These are phyloP conservation scores for Balansia obtecta DNA, from an alignment of 2,329 filamentous ascomycete genomes.

Conservation along the genomic window DNA sequence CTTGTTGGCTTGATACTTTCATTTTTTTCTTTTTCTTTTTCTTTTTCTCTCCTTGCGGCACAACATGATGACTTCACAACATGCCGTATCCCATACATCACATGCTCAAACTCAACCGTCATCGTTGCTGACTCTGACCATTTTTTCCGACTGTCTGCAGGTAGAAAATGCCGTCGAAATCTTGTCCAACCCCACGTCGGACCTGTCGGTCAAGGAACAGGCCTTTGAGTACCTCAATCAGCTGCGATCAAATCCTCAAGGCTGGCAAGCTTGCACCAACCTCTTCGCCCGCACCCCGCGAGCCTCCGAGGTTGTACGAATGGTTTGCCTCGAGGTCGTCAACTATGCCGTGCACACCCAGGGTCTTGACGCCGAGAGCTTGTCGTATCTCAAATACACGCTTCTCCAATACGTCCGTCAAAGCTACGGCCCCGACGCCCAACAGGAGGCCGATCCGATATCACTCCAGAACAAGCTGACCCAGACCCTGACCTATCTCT, in stretches of 20 bases:
- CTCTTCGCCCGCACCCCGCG: conserved; percentile 73
- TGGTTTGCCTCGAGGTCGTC: conserved; percentile 83
- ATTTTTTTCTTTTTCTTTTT: too few relatives aligned
- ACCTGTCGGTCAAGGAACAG: conserved; percentile 64
- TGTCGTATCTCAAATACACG: conserved; percentile 67
- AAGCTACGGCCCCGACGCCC: conserved; percentile 51
- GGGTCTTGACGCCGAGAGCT: conserved; percentile 57
- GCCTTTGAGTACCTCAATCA: conserved; percentile 72
- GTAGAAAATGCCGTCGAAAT: conserved; percentile 94
- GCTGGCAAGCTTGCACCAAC: conserved; percentile 79
- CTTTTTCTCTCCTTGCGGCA: not conserved
- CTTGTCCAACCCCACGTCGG: conserved; percentile 70
- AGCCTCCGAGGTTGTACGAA: conserved; percentile 70
- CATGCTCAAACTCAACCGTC: not conserved
- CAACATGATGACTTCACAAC: not conserved
- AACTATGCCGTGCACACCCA: conserved; percentile 82
- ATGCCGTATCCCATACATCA: not conserved
- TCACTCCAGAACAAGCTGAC: conserved; percentile 93
- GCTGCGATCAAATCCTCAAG: conserved; percentile 68
- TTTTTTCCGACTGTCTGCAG: conserved; percentile 31
- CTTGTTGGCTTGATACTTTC: not conserved
- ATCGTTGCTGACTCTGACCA: conserved; percentile 1
- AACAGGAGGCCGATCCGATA: conserved; percentile 53
- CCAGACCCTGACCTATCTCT: conserved; percentile 89
- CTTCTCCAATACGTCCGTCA: conserved; percentile 71